Evolutionary conservation across 2,329 filamentous ascomycete species (phyloP).

Genomic region (Neospermospora avenae): DNA sequence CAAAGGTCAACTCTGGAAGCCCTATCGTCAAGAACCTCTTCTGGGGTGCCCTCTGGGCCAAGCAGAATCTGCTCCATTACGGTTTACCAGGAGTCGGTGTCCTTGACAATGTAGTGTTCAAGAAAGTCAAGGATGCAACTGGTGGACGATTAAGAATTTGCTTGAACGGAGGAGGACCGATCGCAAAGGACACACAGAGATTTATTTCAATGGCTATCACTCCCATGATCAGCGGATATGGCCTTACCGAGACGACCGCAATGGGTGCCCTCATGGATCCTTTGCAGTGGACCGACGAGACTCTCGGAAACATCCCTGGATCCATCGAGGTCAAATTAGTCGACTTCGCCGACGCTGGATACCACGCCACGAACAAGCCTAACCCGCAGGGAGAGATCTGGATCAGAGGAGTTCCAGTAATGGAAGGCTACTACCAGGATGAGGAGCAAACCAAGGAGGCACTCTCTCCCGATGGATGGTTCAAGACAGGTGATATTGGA

Average conservation of each 20-base stretch:
- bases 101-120: constrained; percentile 83
- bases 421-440: constrained; percentile 78
- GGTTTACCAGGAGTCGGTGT: constrained; percentile 64
- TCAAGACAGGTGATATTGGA: constrained; percentile 85
- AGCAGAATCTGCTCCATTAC: constrained; percentile 54
- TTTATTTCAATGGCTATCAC: constrained; percentile 92
- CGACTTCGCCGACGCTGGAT: constrained; percentile 84
- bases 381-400: constrained; percentile 87
- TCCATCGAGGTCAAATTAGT: constrained; percentile 88
- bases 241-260: constrained; percentile 87
- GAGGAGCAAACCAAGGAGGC: constrained; percentile 78
- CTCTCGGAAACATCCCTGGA: constrained; percentile 75
- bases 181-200: constrained; percentile 80
- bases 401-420: constrained; percentile 75
- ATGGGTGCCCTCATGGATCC: constrained; percentile 82
- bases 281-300: constrained; percentile 72
- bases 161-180: constrained; percentile 90
- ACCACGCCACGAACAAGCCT: constrained; percentile 64
- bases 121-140: constrained; percentile 85
- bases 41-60: constrained; percentile 60
- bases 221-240: constrained; percentile 93
- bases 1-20: constrained; percentile 63
- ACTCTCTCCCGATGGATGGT: constrained; percentile 85
- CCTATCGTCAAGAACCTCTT: constrained; percentile 75
- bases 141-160: constrained; percentile 85